These are phyloP conservation scores for Leccinellum albellum DNA, from an alignment of 768 basidiomycete species.

Conservation along the genomic window DNA sequence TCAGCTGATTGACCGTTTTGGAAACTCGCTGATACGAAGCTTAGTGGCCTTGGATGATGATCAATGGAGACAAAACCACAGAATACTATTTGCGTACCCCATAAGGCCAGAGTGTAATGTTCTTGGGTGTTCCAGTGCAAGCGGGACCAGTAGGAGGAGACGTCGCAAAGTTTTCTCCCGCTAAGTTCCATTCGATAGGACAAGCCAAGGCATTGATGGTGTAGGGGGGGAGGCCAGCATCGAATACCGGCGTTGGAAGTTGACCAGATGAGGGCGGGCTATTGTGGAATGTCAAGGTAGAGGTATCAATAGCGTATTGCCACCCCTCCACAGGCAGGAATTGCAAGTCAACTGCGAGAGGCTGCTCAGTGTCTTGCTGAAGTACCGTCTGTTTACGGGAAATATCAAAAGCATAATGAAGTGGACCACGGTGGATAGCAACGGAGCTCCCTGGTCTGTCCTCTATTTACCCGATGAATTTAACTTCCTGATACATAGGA, in stretches of 20 bases:
- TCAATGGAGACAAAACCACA: background rate
- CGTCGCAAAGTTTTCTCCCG: constrained; percentile 1
- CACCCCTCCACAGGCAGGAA: constrained; percentile 1
- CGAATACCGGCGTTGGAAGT: constrained; percentile 1
- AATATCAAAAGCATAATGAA: background rate
- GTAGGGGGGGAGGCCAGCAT: background rate
- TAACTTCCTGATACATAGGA: background rate
- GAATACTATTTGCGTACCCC: background rate
- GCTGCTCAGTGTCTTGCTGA: background rate
- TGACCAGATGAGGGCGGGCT: constrained; percentile 30
- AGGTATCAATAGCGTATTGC: constrained; percentile 15
- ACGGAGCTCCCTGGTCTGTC: background rate
- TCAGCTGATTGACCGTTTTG: background rate
- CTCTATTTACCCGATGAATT: background rate
- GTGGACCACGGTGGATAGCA: background rate
- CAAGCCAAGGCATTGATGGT: background rate
- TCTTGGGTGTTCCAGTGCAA: constrained; percentile 36
- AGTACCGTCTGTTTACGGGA: background rate
- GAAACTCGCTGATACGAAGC: background rate
- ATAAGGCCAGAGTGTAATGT: constrained; percentile 2
- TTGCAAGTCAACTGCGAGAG: constrained; percentile 38
- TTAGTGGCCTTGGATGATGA: background rate
- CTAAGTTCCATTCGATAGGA: background rate
- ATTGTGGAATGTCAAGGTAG: constrained; percentile 36
- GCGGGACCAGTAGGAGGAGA: constrained; percentile 41